Evolutionary conservation across 1,139 yeast species (phyloP).

Genomic region (Suhomyces coccinellae): DNA sequence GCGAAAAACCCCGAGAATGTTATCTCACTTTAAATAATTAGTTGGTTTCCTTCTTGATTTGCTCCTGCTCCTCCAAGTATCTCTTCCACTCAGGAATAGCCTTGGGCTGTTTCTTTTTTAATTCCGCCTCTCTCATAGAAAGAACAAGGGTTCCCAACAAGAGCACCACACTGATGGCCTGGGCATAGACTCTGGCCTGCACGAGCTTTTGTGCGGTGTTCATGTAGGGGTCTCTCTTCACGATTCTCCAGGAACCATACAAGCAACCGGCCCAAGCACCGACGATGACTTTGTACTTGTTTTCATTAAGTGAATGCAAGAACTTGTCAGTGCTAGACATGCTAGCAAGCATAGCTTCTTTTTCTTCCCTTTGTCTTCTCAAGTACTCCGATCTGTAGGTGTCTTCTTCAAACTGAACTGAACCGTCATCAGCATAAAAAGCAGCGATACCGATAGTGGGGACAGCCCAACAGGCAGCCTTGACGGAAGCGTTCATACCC

Average conservation of each 20-base stretch:
- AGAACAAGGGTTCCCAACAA: conserved; percentile 64
- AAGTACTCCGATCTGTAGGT: conserved; percentile 37
- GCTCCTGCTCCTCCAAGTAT: conserved; percentile 26
- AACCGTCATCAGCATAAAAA: conserved; percentile 50
- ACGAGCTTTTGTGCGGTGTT: conserved; percentile 82
- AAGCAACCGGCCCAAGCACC: conserved; percentile 85
- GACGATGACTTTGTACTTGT: conserved; percentile 76
- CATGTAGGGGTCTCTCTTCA: conserved; percentile 76
- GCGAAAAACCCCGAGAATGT: not conserved
- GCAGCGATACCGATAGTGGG: conserved; percentile 44
- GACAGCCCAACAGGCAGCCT: conserved; percentile 40
- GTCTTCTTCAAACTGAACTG: conserved; percentile 44
- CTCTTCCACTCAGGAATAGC: conserved; percentile 46
- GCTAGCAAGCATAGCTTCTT: conserved; percentile 20
- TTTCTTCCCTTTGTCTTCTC: conserved; percentile 19
- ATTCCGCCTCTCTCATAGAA: conserved; percentile 61
- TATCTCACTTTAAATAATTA: not conserved
- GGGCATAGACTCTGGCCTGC: conserved; percentile 94
- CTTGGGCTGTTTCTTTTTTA: conserved; percentile 34
- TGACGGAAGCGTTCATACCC: conserved; percentile 39
- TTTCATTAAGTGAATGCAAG: conserved; percentile 46
- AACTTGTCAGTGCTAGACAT: conserved; percentile 22
- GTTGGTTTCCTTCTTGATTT: conserved; percentile 11
- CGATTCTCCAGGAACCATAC: conserved; percentile 78
- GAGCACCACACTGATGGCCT: conserved; percentile 69